Evolutionary conservation across 176 grass and related monocot species (phyloP).

Genomic region (Carex kokanica): DNA sequence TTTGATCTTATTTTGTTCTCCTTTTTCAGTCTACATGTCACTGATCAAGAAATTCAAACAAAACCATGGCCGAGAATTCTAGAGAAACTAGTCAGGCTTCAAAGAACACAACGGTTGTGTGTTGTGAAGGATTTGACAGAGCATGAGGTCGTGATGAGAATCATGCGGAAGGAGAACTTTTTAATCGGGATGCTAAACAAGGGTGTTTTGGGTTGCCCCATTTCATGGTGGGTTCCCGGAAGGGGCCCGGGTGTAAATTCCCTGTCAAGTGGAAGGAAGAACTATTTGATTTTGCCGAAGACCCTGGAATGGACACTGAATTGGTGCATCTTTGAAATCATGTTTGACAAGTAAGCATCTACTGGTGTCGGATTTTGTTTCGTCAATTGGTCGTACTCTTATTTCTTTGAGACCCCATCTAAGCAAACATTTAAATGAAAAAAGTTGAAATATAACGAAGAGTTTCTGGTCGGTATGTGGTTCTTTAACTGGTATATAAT

Average conservation of each 20-base stretch:
- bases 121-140: conserved; percentile 92
- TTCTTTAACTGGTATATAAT: not conserved
- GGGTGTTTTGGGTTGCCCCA: conserved; percentile 86
- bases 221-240: conserved; percentile 71
- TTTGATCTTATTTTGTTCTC: conserved; percentile 23
- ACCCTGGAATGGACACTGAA: conserved; percentile 96
- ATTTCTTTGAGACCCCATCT: not conserved
- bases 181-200: conserved; percentile 99
- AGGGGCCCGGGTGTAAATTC: conserved; percentile 57
- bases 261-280: conserved; percentile 43
- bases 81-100: conserved; percentile 76
- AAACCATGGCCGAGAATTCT: conserved; percentile 92
- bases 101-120: conserved; percentile 69
- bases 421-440: not conserved
- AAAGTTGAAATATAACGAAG: not conserved
- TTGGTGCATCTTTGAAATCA: conserved; percentile 98
- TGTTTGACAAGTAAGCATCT: conserved; percentile 89
- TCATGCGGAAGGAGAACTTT: conserved; percentile 99
- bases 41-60: conserved; percentile 88
- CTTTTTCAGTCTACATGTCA: conserved; percentile 67
- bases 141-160: conserved; percentile 94
- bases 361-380: not conserved
- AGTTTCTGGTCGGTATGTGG: not conserved
- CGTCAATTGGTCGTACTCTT: not conserved
- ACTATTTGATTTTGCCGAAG: conserved; percentile 83